phyloP scores from a whole-genome alignment of 1,284 basidiomycete species.

The Ustanciosporium gigantosporum region DNA sequence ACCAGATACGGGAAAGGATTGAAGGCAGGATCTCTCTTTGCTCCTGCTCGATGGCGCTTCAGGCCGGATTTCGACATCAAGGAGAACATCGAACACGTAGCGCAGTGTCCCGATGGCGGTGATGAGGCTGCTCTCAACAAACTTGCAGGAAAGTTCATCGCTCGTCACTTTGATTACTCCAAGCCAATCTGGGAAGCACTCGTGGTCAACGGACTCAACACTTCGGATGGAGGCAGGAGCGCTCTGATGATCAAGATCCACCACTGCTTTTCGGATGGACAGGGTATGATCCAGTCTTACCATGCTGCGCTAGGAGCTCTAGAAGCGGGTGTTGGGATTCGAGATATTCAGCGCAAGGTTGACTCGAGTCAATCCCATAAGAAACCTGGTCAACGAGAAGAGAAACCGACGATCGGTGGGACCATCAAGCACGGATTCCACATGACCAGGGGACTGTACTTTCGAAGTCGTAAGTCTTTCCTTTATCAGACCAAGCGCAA shows the following conservation, averaged over 20 bases:
- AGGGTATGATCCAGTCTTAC: slow-evolving; percentile 60
- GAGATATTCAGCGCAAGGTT: slow-evolving; percentile 52
- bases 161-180: slow-evolving; percentile 55
- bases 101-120: slow-evolving; percentile 28
- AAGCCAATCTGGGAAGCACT: slow-evolving; percentile 60
- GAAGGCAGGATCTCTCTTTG: slow-evolving; percentile 48
- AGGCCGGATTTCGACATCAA: slow-evolving; percentile 54
- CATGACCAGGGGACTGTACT: slow-evolving; percentile 55
- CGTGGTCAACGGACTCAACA: slow-evolving; percentile 57
- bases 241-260: slow-evolving; percentile 61
- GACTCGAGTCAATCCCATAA: slow-evolving; percentile 41
- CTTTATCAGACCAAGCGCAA: slow-evolving; percentile 38
- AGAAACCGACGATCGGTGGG: slow-evolving; percentile 47
- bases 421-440: slow-evolving; percentile 50
- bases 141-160: slow-evolving; percentile 54
- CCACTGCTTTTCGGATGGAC: slow-evolving; percentile 59
- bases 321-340: slow-evolving; percentile 42
- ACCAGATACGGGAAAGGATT: slow-evolving; percentile 46
- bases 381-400: slow-evolving; percentile 47
- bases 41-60: slow-evolving; percentile 55
- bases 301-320: slow-evolving; percentile 56
- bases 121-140: slow-evolving; percentile 50
- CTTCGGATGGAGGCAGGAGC: slow-evolving; percentile 49
- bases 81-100: slow-evolving; percentile 54
- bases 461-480: slow-evolving; percentile 53